A percentile compares a stretch with the other conserved stretches of the same genome.
These are phyloP conservation scores for Gynandropsis gynandra DNA, from an alignment of 345 rosid species.

Conservation along the genomic window DNA sequence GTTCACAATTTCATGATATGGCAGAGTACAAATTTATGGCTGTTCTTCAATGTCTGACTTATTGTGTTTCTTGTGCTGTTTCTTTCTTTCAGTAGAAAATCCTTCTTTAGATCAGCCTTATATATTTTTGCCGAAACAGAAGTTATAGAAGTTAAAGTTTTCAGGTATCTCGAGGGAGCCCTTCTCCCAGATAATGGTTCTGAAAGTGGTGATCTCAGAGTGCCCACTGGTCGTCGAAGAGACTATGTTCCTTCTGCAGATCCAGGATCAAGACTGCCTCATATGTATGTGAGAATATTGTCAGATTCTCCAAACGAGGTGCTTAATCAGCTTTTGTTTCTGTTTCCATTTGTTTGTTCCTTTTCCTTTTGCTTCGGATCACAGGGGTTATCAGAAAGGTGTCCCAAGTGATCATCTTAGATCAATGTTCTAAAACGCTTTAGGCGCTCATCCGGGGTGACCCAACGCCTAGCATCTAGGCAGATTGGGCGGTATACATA, in stretches of 20 bases:
- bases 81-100: not conserved
- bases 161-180: conserved; percentile 79
- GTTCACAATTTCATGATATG: not conserved
- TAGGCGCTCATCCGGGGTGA: too few species aligned
- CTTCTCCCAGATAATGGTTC: conserved; percentile 46
- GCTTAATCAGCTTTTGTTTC: not conserved
- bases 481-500: too few species aligned
- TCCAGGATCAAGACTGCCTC: conserved; percentile 90
- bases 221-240: conserved; percentile 66
- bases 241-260: conserved; percentile 70
- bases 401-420: not conserved
- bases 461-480: too few species aligned
- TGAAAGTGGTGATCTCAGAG: conserved; percentile 22
- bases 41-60: conserved; percentile 1
- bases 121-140: not conserved
- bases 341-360: too few species aligned
- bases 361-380: too few species aligned
- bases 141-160: conserved; percentile 11
- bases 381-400: too few species aligned
- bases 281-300: conserved; percentile 50
- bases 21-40: not conserved
- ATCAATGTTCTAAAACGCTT: too few species aligned
- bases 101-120: too few species aligned
- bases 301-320: conserved; percentile 42
- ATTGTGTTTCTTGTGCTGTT: conserved; percentile 9